Base-by-base conservation (phyloP, 2,329 filamentous ascomycete species). In the Xylariaceae sp. region DNA sequence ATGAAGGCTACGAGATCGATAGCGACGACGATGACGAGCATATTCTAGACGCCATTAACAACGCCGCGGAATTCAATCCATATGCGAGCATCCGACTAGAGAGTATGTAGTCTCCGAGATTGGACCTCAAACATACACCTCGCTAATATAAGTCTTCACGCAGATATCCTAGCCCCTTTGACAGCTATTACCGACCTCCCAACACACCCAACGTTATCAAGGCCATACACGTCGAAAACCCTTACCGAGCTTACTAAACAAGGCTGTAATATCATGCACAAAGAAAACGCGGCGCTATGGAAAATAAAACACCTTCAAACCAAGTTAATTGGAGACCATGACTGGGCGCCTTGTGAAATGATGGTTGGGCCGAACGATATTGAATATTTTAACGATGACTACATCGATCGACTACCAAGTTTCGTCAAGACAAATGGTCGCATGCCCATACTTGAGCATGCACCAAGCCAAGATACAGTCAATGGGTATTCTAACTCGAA, bases 1-100 rank as follows among this genome's bases (percentile, higher is more conserved):
- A 89, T 43, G 88, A 92, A 62, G 88, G 88, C 58, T 90, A 88
- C 67, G 84, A 89, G 58, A 75, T 90, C 51, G 85, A 89, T 40
- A 86, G 83, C 66, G 84, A 86, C 57, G 86, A 89, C 55, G 85
- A 88, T 53, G 81, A 84, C 55, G 81, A 85, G 40, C 79, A 78
- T 53, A 69, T 83, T 19, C 78, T 79, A 58, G 81, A 85, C 46
- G 84, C 84, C 40, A 74, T 81, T 46, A 76, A 81, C 43, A 73
- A 80, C 3, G 83, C 84, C n/a, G 79, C 84, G 34, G 84, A 88
- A 59, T 78, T 86, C 47, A 85, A 94, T 62, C 87, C 88, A 0
- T 94, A 92, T 66, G 79, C 84, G 47, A 83, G 84, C 49, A 80
- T 91, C 43, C 81, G 79, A 43, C 73, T 92, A 51, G 86, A 91